Conservation (phyloP, 352 stramenopile species). For the Phytophthora pistaciae region DNA sequence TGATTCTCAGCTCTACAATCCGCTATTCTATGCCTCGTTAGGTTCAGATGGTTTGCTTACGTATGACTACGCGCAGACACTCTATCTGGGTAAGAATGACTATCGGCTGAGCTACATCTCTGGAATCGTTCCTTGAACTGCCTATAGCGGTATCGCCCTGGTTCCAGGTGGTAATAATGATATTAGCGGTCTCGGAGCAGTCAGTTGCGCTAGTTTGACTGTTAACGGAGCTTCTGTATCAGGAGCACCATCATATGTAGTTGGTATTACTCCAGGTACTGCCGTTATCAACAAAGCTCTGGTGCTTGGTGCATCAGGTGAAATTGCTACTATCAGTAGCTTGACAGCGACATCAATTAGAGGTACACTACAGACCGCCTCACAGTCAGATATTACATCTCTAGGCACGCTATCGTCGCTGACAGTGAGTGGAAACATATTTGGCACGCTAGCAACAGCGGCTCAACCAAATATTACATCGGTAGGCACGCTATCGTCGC, state of each 20-base stretch:
- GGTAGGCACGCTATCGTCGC: neutral
- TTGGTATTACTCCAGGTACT: no score
- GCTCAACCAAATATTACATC: no score
- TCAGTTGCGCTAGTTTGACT: neutral
- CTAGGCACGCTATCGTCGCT: neutral
- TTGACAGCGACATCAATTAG: no score
- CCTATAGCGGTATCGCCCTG: neutral
- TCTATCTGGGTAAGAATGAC: neutral
- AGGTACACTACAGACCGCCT: no score
- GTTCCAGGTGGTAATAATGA: neutral
- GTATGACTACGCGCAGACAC: slow-evolving; percentile 9
- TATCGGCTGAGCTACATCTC: neutral
- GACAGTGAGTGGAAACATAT: neutral
- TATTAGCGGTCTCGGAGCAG: neutral
- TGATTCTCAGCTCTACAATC: slow-evolving; percentile 17
- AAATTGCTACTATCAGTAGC: no score
- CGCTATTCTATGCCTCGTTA: slow-evolving; percentile 15
- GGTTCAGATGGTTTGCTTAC: slow-evolving; percentile 8
- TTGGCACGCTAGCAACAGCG: neutral
- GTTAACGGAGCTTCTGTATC: neutral
- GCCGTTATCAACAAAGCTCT: no score
- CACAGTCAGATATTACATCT: neutral
- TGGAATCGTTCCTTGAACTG: neutral
- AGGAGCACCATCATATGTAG: neutral
- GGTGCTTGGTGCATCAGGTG: no score